These are phyloP conservation scores for Nemania abortiva DNA, from an alignment of 2,329 filamentous ascomycete species.

Conservation along the genomic window DNA sequence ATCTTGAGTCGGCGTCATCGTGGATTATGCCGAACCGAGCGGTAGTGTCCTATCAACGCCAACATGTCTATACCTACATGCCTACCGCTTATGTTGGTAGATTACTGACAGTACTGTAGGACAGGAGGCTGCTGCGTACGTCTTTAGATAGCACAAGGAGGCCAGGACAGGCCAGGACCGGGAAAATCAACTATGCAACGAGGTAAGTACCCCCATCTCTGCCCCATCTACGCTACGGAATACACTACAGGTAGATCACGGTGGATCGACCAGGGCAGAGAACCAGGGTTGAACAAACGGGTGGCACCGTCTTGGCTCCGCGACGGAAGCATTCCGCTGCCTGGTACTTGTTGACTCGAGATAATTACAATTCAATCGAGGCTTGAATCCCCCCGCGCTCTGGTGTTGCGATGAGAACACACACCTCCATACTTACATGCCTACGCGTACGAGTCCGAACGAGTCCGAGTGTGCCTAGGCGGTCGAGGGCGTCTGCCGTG, in stretches of 20 bases:
- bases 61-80: background rate
- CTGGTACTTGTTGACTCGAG: slow-evolving; percentile 22
- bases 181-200: no score
- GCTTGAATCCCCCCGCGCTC: slow-evolving; percentile 14
- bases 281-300: slow-evolving; percentile 18
- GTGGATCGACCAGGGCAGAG: slow-evolving; percentile 12
- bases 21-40: background rate
- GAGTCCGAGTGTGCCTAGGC: background rate
- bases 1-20: background rate
- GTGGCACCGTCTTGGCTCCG: slow-evolving; percentile 37
- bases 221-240: background rate
- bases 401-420: background rate
- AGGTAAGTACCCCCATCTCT: background rate
- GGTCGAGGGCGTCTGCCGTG: slow-evolving; percentile 1
- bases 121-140: no score
- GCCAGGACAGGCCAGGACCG: background rate
- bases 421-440: background rate
- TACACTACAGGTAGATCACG: slow-evolving; percentile 9
- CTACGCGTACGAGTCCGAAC: background rate
- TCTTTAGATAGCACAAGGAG: background rate
- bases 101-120: background rate
- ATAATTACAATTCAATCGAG: slow-evolving; percentile 3
- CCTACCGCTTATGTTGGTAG: background rate
- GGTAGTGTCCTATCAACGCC: slow-evolving; percentile 2
- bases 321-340: slow-evolving; percentile 35